A percentile compares a stretch with the other conserved stretches of the same genome.
Evolutionary conservation across 164 flowering plant genomes (phyloP).

Genomic region (Vitis labrusca): DNA sequence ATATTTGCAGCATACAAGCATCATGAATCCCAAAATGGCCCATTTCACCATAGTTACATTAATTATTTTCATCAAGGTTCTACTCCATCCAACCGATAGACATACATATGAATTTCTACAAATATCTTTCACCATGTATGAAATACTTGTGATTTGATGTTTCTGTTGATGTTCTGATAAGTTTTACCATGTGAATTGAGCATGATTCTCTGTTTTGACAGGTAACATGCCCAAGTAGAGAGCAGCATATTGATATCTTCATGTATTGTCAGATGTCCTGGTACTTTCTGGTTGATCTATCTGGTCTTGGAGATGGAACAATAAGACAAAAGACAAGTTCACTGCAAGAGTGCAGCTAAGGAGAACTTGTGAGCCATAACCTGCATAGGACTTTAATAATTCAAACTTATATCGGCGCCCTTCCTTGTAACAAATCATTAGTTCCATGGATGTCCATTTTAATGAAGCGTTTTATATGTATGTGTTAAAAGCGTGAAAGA

Average conservation of each 20-base stretch:
- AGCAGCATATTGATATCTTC: background rate
- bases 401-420: background rate
- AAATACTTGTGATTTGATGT: no score
- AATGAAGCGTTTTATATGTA: background rate
- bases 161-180: background rate
- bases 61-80: no score
- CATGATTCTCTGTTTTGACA: background rate
- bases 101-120: no score
- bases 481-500: no score
- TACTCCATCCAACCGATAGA: no score
- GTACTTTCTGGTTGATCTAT: background rate
- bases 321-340: background rate
- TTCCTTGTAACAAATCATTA: slow-evolving; percentile 3
- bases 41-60: no score
- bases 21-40: no score
- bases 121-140: no score
- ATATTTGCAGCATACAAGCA: no score
- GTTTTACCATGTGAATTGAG: background rate
- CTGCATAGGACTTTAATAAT: slow-evolving; percentile 4
- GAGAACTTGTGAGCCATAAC: slow-evolving; percentile 10
- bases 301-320: background rate
- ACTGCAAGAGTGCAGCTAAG: background rate
- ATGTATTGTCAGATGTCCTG: background rate
- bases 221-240: background rate
- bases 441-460: background rate